phyloP scores from a whole-genome alignment of 2,329 filamentous ascomycete genomes.

The Elsinoe fawcettii region DNA sequence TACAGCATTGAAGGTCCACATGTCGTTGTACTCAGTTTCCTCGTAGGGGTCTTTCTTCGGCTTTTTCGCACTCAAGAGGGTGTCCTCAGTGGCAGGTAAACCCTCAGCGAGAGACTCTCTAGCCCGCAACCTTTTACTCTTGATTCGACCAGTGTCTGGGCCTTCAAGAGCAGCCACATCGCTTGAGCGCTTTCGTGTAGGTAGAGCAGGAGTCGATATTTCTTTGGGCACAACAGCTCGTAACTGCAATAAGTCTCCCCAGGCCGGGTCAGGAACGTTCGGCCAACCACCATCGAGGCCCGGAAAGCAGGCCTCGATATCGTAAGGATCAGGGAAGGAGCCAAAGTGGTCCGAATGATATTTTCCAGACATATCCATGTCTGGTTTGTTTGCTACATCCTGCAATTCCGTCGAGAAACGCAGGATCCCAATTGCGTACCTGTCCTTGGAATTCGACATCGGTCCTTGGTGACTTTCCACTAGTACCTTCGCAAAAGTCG shows the following conservation, averaged over 20 bases:
- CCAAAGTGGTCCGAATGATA: not conserved
- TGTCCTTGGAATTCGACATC: not conserved
- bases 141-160: conserved; percentile 48
- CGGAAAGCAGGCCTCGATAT: conserved; percentile 27
- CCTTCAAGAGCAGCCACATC: conserved; percentile 54
- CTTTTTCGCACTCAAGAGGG: conserved; percentile 12
- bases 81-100: conserved; percentile 21
- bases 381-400: not conserved
- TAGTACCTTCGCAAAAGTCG: not conserved
- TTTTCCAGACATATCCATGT: not conserved
- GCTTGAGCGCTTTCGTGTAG: conserved; percentile 52
- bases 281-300: conserved; percentile 26
- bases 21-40: conserved; percentile 12
- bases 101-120: conserved; percentile 45
- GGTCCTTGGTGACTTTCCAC: not conserved
- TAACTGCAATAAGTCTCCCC: conserved; percentile 20
- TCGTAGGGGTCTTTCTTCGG: conserved; percentile 11
- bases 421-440: not conserved
- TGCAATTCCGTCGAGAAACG: not conserved
- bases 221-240: conserved; percentile 30
- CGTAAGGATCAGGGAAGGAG: conserved; percentile 16
- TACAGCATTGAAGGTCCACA: conserved; percentile 1
- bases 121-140: conserved; percentile 54
- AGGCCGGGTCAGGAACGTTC: conserved; percentile 19
- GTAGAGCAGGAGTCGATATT: conserved; percentile 27